A percentile compares a stretch with the other conserved stretches of the same genome.
Evolutionary conservation across 352 stramenopile species (phyloP).

Genomic region (Elongisporangium prolatum): DNA sequence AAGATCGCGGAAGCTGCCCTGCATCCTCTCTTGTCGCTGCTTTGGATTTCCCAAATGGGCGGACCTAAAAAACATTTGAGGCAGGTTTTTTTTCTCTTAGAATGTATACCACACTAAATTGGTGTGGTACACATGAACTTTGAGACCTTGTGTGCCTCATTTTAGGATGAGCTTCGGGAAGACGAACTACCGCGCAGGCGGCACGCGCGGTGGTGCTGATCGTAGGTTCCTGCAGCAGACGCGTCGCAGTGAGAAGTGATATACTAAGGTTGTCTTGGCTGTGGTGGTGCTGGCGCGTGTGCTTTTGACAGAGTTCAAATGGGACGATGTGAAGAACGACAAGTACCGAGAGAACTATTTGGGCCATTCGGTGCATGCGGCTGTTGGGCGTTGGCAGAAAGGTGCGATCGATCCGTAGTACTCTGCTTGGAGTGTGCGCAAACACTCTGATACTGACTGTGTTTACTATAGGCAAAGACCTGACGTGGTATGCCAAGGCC

Average conservation of each 20-base stretch:
- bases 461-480: constrained; percentile 60
- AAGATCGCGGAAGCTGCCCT: constrained; percentile 29
- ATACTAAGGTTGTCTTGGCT: neutral
- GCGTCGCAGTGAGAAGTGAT: neutral
- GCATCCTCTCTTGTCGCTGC: constrained; percentile 15
- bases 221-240: constrained; percentile 35
- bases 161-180: constrained; percentile 88
- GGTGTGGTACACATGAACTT: constrained; percentile 1
- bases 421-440: neutral
- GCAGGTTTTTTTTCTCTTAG: neutral
- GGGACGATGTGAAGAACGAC: constrained; percentile 92
- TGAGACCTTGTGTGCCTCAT: neutral
- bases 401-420: constrained; percentile 1
- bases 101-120: neutral
- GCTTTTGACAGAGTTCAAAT: constrained; percentile 79
- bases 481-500: constrained; percentile 87
- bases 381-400: constrained; percentile 88
- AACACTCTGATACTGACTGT: constrained; percentile 1
- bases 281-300: neutral
- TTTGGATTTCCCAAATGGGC: neutral
- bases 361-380: constrained; percentile 82
- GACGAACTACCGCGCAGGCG: constrained; percentile 83
- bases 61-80: neutral
- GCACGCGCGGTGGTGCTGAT: constrained; percentile 82
- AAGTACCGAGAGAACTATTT: constrained; percentile 92